Evolutionary conservation across 2,329 filamentous ascomycete genomes (phyloP).

Genomic region (Clarireedia hainanense): DNA sequence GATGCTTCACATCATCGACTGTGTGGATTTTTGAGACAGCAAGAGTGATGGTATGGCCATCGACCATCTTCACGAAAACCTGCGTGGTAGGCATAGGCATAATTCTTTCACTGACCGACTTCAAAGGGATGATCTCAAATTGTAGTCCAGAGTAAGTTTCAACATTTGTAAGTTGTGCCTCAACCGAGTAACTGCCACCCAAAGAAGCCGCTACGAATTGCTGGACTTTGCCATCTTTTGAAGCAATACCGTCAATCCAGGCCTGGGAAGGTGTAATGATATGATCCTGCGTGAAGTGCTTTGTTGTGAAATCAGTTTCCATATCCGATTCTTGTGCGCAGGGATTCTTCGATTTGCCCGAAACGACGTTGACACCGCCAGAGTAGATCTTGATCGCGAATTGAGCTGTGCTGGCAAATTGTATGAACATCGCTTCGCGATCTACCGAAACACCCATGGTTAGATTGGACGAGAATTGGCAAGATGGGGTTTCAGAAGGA

Average conservation of each 20-base stretch:
- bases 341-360: conserved; percentile 21
- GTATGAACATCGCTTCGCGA: conserved; percentile 37
- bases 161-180: conserved; percentile 1
- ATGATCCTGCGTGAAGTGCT: conserved; percentile 34
- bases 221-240: conserved; percentile 10
- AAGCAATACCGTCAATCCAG: conserved; percentile 14
- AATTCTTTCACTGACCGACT: neutral
- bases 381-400: conserved; percentile 35
- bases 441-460: conserved; percentile 16
- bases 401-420: conserved; percentile 20
- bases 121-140: conserved; percentile 3
- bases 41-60: conserved; percentile 58
- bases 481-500: neutral
- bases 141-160: conserved; percentile 7
- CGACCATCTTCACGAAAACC: conserved; percentile 61
- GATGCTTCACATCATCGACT: neutral
- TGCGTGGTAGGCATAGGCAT: conserved; percentile 40
- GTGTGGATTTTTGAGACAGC: neutral
- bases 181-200: conserved; percentile 9
- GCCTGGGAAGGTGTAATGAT: conserved; percentile 1
- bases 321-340: neutral
- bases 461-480: neutral
- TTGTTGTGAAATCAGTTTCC: conserved; percentile 8
- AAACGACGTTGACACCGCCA: conserved; percentile 36
- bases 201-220: conserved; percentile 9